A percentile compares a stretch with the other conserved stretches of the same genome.
Evolutionary conservation across 2,329 filamentous ascomycete genomes (phyloP).

Genomic region (Verticillium longisporum): DNA sequence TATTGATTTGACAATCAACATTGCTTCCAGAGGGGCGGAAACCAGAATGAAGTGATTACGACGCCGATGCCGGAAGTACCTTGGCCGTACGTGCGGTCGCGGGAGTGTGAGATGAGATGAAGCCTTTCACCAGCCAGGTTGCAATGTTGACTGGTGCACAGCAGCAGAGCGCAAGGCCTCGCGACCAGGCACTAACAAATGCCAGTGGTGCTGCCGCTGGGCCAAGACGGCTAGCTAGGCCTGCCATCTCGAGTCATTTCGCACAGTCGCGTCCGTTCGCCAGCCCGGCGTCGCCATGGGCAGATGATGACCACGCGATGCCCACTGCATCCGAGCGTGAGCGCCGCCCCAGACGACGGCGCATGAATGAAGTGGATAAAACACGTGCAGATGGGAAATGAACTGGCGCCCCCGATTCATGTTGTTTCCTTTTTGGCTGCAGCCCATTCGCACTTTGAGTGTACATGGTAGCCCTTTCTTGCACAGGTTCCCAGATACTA

Average conservation of each 20-base stretch:
- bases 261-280: slow-evolving; percentile 1
- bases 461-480: background rate
- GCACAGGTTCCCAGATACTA: background rate
- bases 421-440: slow-evolving; percentile 10
- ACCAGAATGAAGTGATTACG: background rate
- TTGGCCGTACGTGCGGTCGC: background rate
- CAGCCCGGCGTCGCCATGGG: background rate
- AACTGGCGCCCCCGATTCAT: background rate
- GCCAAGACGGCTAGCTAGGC: background rate
- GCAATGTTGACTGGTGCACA: background rate
- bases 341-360: background rate
- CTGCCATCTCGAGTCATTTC: background rate
- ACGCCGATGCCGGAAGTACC: background rate
- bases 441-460: slow-evolving; percentile 10
- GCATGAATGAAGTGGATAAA: background rate
- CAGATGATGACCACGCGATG: background rate
- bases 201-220: background rate
- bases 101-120: background rate
- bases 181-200: background rate
- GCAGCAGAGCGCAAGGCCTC: background rate
- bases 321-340: background rate
- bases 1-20: background rate
- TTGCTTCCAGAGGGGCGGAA: background rate
- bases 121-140: background rate
- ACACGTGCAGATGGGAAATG: slow-evolving; percentile 1